phyloP scores from a whole-genome alignment of 176 grass and related monocot species.

The Musa beccarii region DNA sequence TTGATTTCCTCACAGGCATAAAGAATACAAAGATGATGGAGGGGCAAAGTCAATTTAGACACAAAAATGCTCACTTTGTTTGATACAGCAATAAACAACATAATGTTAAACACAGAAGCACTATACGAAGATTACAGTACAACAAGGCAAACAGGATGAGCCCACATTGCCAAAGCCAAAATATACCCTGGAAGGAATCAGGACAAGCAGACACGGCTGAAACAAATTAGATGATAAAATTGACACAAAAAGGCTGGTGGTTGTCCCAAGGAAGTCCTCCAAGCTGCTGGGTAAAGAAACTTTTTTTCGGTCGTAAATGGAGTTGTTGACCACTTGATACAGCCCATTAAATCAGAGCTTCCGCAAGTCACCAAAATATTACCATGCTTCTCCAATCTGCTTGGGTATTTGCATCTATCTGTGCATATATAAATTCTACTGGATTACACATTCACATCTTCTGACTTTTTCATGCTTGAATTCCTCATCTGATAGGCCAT shows the following conservation, averaged over 20 bases:
- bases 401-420: constrained; percentile 9
- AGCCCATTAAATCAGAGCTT: not conserved
- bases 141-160: not conserved
- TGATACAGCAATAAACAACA: not conserved
- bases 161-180: not conserved
- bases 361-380: not conserved
- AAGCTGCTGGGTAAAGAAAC: not conserved
- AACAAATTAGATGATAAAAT: not conserved
- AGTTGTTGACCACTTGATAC: not conserved
- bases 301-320: not conserved
- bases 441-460: constrained; percentile 85
- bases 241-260: not conserved
- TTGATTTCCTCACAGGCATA: not conserved
- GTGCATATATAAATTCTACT: constrained; percentile 40
- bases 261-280: not conserved
- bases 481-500: constrained; percentile 75
- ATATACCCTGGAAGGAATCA: not conserved
- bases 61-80: no score
- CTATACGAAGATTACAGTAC: not conserved
- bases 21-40: not conserved
- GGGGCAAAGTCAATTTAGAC: not conserved
- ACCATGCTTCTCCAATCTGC: not conserved
- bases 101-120: not conserved
- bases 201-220: not conserved
- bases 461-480: constrained; percentile 54